A percentile compares a stretch with the other conserved stretches of the same genome.
These are phyloP conservation scores for Apium graveolens DNA, from an alignment of 129 eudicot species.

Conservation along the genomic window DNA sequence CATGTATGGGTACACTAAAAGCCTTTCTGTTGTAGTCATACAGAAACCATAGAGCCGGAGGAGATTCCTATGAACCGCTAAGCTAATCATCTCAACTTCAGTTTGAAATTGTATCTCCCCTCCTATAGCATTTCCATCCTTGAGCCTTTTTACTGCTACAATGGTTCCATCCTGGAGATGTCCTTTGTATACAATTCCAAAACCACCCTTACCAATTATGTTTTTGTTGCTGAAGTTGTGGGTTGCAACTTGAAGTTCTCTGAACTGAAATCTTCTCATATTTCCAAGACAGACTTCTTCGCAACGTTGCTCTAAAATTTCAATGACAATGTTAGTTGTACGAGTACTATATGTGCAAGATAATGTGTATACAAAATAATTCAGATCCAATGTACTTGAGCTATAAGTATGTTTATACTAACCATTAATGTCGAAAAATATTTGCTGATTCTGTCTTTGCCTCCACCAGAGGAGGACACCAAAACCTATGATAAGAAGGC, in stretches of 20 bases:
- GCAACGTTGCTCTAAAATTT: constrained; percentile 60
- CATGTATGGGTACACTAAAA: constrained; percentile 86
- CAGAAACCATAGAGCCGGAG: constrained; percentile 87
- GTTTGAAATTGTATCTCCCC: constrained; percentile 95
- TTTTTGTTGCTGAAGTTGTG: constrained; percentile 81
- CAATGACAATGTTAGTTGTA: background rate
- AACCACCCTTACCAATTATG: constrained; percentile 89
- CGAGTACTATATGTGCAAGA: background rate
- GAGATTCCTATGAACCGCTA: constrained; percentile 88
- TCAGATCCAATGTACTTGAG: background rate
- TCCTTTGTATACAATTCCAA: constrained; percentile 90
- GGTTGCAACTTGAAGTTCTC: constrained; percentile 84
- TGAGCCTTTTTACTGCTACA: constrained; percentile 88
- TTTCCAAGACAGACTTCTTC: constrained; percentile 86
- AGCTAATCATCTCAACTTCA: constrained; percentile 94
- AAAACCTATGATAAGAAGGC: constrained; percentile 62
- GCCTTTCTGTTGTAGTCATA: constrained; percentile 64
- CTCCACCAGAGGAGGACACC: constrained; percentile 84
- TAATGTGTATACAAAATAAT: background rate
- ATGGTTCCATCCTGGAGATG: constrained; percentile 69
- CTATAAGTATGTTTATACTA: constrained; percentile 10
- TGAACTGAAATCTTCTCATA: constrained; percentile 65
- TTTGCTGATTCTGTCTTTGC: constrained; percentile 72
- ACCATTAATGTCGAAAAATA: constrained; percentile 78
- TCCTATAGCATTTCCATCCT: constrained; percentile 67